Conservation (phyloP, 208 protist genomes). For the Leishmania mexicana region DNA sequence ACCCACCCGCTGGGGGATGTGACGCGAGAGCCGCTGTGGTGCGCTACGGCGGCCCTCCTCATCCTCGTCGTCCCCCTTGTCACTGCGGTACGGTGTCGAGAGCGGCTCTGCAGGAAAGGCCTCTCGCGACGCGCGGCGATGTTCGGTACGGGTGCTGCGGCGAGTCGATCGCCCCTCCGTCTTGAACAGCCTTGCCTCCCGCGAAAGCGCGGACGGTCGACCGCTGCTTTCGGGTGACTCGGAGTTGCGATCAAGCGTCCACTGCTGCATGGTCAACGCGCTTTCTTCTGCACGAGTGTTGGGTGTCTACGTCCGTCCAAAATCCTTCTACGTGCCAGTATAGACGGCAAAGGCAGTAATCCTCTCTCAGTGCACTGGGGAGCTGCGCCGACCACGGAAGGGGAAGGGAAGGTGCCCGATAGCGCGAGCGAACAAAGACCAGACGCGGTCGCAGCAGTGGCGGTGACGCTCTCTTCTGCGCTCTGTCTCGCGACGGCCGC, state of each 20-base stretch:
- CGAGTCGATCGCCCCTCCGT: constrained; percentile 3
- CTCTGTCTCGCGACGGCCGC: background rate
- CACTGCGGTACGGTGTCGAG: background rate
- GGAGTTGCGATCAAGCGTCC: constrained; percentile 28
- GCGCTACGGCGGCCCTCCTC: constrained; percentile 38
- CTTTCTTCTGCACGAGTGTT: background rate
- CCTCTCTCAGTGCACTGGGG: background rate
- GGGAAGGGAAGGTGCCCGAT: background rate
- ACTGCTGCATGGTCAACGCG: constrained; percentile 26
- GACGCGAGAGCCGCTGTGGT: constrained; percentile 67
- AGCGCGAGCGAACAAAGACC: background rate
- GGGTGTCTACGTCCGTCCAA: background rate
- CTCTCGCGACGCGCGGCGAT: background rate
- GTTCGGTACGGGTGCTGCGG: constrained; percentile 1
- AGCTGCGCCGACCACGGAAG: background rate
- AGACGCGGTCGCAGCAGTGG: background rate
- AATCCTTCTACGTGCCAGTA: background rate
- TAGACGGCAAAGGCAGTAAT: background rate
- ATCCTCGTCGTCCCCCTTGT: constrained; percentile 31
- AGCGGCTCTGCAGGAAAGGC: background rate
- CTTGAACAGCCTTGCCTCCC: constrained; percentile 18
- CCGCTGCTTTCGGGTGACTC: constrained; percentile 38
- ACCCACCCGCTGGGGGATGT: constrained; percentile 84
- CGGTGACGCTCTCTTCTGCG: background rate
- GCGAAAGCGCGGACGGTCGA: constrained; percentile 12